Percentiles rank a stretch among this genome's conserved stretches.
Conservation (phyloP, 1,284 basidiomycete species). For the Paramarasmius palmivorus region DNA sequence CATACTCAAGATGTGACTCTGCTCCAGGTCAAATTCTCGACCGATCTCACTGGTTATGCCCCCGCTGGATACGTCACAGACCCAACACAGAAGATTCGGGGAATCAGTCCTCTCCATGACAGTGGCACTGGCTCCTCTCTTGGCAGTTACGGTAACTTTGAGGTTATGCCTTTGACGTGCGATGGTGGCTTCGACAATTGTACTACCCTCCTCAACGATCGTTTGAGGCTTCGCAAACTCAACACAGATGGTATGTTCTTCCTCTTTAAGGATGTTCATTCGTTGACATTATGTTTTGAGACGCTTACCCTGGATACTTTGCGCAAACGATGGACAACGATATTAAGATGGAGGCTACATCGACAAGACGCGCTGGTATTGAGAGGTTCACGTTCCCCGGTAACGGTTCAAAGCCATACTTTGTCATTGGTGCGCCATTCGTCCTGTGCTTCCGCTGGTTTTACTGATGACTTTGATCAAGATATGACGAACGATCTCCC, state of each 20-base stretch:
- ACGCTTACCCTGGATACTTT: constrained; percentile 69
- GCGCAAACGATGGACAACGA: constrained; percentile 51
- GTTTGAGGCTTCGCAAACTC: constrained; percentile 59
- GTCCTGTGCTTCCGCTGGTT: neutral
- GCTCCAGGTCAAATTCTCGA: constrained; percentile 62
- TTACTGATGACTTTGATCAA: neutral
- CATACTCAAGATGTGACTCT: neutral
- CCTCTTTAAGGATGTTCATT: neutral
- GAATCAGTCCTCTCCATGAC: constrained; percentile 66
- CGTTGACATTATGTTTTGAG: constrained; percentile 27
- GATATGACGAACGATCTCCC: constrained; percentile 69
- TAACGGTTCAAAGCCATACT: constrained; percentile 58
- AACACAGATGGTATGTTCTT: constrained; percentile 53
- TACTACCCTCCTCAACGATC: constrained; percentile 51
- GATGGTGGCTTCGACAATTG: constrained; percentile 63
- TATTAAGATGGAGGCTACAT: constrained; percentile 67
- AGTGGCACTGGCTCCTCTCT: constrained; percentile 68
- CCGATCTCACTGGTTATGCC: constrained; percentile 71
- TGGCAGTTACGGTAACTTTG: constrained; percentile 69
- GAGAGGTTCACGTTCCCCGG: constrained; percentile 71
- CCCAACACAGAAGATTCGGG: constrained; percentile 56
- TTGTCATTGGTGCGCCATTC: constrained; percentile 32
- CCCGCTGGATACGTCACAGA: constrained; percentile 68
- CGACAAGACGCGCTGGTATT: constrained; percentile 64
- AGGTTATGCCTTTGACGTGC: constrained; percentile 68